These are phyloP conservation scores for Botrytis medusae DNA, from an alignment of 2,329 filamentous ascomycete species.

Conservation along the genomic window DNA sequence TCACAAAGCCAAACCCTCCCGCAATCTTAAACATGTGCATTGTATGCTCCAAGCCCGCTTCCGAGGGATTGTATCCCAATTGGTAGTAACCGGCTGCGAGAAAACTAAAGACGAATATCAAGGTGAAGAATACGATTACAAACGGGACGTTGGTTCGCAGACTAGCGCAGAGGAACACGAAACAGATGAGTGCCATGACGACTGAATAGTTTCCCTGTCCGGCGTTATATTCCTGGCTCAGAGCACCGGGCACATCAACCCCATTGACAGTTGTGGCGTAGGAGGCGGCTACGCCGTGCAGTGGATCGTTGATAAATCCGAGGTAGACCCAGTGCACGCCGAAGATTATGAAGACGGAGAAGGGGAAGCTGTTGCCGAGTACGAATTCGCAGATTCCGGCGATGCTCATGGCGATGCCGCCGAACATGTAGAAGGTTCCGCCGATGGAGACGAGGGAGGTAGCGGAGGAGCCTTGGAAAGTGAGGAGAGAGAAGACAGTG, in stretches of 20 bases:
- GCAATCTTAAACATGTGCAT: constrained; percentile 25
- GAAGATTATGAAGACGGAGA: constrained; percentile 25
- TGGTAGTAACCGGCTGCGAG: constrained; percentile 21
- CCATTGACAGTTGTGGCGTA: constrained; percentile 44
- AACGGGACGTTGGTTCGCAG: constrained; percentile 26
- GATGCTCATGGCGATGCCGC: constrained; percentile 26
- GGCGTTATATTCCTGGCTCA: constrained; percentile 24
- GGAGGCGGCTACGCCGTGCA: constrained; percentile 67
- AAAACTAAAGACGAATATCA: constrained; percentile 25
- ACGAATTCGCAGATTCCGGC: constrained; percentile 27
- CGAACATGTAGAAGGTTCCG: constrained; percentile 24
- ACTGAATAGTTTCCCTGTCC: constrained; percentile 26
- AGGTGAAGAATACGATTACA: constrained; percentile 23
- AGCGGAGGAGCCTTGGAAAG: constrained; percentile 23
- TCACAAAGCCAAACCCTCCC: constrained; percentile 25
- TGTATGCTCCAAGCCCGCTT: constrained; percentile 21
- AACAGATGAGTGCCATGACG: constrained; percentile 22
- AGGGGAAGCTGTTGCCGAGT: constrained; percentile 27
- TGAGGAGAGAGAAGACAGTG: constrained; percentile 23
- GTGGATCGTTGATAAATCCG: constrained; percentile 51
- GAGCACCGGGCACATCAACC: neutral
- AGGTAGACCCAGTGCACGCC: constrained; percentile 24
- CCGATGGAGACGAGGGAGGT: constrained; percentile 15
- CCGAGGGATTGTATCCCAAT: constrained; percentile 21
- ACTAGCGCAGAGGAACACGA: constrained; percentile 22